A percentile compares a stretch with the other conserved stretches of the same genome.
Evolutionary conservation across 441 rosid species (phyloP).

Genomic region (Kokia cookei): DNA sequence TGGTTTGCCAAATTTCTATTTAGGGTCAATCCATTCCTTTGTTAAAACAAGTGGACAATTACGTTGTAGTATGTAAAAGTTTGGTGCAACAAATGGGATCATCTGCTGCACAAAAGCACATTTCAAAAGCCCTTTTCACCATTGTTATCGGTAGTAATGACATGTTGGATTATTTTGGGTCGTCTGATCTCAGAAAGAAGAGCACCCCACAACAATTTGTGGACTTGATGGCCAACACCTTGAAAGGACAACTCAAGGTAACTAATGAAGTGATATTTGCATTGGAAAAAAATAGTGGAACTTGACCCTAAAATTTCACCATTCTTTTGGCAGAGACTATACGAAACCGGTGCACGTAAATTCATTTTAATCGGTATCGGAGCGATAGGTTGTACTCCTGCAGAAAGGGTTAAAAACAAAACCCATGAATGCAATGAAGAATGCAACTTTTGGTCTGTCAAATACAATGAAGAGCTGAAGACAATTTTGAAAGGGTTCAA

Average conservation of each 20-base stretch:
- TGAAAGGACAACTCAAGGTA: constrained; percentile 59
- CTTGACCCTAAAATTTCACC: background rate
- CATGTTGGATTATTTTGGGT: constrained; percentile 40
- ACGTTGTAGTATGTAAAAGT: constrained; percentile 17
- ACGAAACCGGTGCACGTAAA: constrained; percentile 50
- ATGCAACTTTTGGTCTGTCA: constrained; percentile 28
- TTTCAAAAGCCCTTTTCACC: constrained; percentile 44
- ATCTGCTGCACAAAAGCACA: constrained; percentile 26
- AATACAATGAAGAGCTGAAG: constrained; percentile 37
- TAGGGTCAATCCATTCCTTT: constrained; percentile 47
- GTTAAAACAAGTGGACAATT: constrained; percentile 48
- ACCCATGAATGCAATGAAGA: constrained; percentile 42
- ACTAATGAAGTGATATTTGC: background rate
- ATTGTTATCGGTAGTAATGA: constrained; percentile 69
- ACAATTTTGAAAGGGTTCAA: constrained; percentile 37
- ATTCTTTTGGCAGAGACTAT: constrained; percentile 35
- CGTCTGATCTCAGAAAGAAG: constrained; percentile 26
- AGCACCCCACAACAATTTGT: constrained; percentile 42
- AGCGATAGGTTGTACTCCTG: constrained; percentile 59
- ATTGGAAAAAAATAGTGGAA: background rate
- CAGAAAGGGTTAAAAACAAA: constrained; percentile 31
- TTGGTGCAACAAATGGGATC: constrained; percentile 31
- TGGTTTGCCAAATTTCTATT: background rate
- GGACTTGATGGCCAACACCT: constrained; percentile 32
- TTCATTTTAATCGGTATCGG: constrained; percentile 44